Evolutionary conservation across 371 early-diverging fungal genomes (phyloP).

Genomic region (Mucor sp.): DNA sequence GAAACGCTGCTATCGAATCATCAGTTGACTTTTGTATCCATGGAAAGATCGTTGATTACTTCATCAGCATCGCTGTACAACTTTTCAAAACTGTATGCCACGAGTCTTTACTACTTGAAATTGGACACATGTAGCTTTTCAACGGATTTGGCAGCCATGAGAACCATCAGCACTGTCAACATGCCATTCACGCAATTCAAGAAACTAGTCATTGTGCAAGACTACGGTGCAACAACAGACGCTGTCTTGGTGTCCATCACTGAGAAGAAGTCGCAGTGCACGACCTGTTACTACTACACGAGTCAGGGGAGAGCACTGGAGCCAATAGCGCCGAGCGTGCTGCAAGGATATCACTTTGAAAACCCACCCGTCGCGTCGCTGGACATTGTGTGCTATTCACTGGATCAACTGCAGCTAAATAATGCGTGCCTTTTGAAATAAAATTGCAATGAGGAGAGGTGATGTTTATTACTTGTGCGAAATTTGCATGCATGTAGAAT

Average conservation of each 20-base stretch:
- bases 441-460: not conserved
- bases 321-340: not conserved
- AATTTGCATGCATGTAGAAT: not conserved
- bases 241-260: not conserved
- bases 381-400: not conserved
- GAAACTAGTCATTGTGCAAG: not conserved
- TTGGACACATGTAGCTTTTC: not conserved
- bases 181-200: constrained; percentile 2
- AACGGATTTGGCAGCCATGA: not conserved
- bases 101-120: not conserved
- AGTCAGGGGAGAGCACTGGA: not conserved
- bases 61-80: not conserved
- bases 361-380: not conserved
- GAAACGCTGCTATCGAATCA: not conserved
- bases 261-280: not conserved
- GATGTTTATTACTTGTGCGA: not conserved
- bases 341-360: not conserved
- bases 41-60: not conserved
- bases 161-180: not conserved
- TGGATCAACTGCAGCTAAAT: not conserved
- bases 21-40: not conserved
- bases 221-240: not conserved
- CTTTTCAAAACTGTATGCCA: not conserved
- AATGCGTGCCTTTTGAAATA: not conserved
- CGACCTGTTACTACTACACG: not conserved